Conservation (phyloP, 73 alveolate species). For the Paramecium sonneborni region DNA sequence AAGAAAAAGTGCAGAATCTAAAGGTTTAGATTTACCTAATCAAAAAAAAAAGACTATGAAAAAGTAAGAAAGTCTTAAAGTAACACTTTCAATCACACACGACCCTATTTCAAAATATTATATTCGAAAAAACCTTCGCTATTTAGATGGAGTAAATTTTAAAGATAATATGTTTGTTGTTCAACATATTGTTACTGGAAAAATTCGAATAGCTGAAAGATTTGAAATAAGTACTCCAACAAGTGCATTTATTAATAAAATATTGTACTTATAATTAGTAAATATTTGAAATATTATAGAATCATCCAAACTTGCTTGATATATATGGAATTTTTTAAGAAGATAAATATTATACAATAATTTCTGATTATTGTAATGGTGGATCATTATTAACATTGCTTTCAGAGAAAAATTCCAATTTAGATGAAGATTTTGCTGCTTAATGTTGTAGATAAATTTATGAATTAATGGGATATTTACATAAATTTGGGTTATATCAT, state of each 20-base stretch:
- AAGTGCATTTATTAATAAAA: not conserved
- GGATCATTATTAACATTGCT: not conserved
- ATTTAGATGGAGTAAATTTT: constrained; percentile 3
- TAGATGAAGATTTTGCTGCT: not conserved
- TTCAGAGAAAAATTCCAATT: not conserved
- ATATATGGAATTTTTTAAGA: not conserved
- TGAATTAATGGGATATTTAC: not conserved
- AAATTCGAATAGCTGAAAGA: not conserved
- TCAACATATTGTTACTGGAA: constrained; percentile 15
- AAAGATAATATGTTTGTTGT: constrained; percentile 32
- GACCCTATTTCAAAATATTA: not conserved
- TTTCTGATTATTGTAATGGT: not conserved
- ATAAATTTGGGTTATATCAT: not conserved
- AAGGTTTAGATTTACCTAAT: not conserved
- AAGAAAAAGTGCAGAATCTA: not conserved
- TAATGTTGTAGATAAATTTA: not conserved
- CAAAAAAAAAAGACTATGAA: not conserved
- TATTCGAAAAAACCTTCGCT: not conserved
- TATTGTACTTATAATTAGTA: not conserved
- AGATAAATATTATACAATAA: not conserved
- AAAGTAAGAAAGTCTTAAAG: constrained; percentile 23
- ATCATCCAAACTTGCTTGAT: constrained; percentile 12
- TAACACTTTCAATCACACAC: not conserved
- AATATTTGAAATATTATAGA: not conserved
- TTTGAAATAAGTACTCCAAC: not conserved